phyloP scores from a whole-genome alignment of 192 early-diverging fungal genomes.

The Linnemannia hyalina region DNA sequence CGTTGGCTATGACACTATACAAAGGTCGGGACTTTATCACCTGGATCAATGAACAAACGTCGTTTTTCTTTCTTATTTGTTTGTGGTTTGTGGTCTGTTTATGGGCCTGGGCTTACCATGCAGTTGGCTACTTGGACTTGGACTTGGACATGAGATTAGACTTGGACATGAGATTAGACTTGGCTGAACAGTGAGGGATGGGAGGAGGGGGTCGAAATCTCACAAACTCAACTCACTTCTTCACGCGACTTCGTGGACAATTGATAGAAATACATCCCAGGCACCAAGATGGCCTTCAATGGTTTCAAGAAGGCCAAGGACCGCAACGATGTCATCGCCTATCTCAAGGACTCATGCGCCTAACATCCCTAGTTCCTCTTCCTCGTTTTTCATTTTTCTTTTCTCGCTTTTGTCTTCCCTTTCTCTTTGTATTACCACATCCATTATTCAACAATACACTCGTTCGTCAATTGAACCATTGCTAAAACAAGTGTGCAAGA shows the following conservation, averaged over 20 bases:
- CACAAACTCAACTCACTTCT: too few species aligned
- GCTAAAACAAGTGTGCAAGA: too few species aligned
- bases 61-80: not conserved
- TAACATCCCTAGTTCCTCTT: not conserved
- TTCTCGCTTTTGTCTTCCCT: not conserved
- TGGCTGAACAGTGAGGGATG: too few species aligned
- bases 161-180: too few species aligned
- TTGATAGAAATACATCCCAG: conserved; percentile 75
- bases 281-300: conserved; percentile 99
- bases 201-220: too few species aligned
- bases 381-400: not conserved
- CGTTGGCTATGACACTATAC: not conserved
- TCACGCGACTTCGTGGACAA: not conserved
- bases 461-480: too few species aligned
- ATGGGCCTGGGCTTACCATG: not conserved
- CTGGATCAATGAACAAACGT: not conserved
- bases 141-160: too few species aligned
- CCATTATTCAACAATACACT: too few species aligned
- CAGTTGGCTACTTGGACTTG: too few species aligned
- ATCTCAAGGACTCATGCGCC: conserved; percentile 78
- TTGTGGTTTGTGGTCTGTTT: not conserved
- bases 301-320: conserved; percentile 90
- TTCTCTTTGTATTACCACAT: too few species aligned
- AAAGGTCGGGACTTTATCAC: not conserved
- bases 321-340: conserved; percentile 90